Conservation (phyloP, 192 early-diverging fungal species). For the Mortierella antarctica region DNA sequence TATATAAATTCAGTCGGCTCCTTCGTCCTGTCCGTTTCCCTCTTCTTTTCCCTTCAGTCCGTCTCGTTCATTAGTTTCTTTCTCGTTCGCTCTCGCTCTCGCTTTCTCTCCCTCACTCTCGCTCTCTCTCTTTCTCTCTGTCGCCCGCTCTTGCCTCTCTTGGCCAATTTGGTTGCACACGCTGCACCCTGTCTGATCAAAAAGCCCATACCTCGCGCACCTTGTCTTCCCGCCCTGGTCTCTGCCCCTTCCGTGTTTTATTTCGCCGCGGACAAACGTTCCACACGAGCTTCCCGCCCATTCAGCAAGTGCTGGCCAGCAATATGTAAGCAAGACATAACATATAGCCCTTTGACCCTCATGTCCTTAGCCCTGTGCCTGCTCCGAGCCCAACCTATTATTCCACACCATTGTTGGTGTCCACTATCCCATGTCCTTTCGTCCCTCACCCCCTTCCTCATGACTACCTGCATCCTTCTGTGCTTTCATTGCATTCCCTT, state of each 20-base stretch:
- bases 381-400: too few relatives aligned
- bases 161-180: background rate
- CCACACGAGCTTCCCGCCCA: background rate
- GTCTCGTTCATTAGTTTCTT: background rate
- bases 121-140: background rate
- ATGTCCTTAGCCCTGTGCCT: too few relatives aligned
- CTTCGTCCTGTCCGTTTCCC: background rate
- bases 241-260: background rate
- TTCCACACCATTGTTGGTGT: too few relatives aligned
- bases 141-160: background rate
- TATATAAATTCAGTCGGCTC: too few relatives aligned
- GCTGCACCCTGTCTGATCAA: background rate
- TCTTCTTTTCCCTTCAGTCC: background rate
- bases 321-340: background rate
- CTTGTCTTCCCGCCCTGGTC: background rate
- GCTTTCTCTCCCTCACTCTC: background rate
- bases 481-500: too few relatives aligned
- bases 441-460: too few relatives aligned
- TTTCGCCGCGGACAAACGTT: slow-evolving; percentile 6
- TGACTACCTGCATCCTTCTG: too few relatives aligned
- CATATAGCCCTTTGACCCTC: too few relatives aligned
- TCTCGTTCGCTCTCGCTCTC: background rate
- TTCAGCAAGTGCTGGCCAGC: background rate
- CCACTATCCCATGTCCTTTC: too few relatives aligned
- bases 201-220: background rate